A percentile compares a stretch with the other conserved stretches of the same genome.
Evolutionary conservation across 2,329 filamentous ascomycete genomes (phyloP).

Genomic region (Beauveria australis): DNA sequence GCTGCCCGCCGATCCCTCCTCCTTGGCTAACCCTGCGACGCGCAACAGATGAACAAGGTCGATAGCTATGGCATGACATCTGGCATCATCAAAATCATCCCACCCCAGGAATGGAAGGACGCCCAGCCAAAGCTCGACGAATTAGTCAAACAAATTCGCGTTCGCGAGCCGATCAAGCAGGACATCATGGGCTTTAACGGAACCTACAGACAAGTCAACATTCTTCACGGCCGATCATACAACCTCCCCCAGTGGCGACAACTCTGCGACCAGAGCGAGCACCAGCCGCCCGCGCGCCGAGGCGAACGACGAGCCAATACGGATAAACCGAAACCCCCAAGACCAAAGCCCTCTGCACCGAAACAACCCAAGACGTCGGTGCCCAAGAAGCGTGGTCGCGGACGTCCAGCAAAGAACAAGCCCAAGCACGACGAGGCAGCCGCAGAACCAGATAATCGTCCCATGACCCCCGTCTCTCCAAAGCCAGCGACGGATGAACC

Average conservation of each 20-base stretch:
- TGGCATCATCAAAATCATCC: slow-evolving; percentile 92
- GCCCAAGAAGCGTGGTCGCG: slow-evolving; percentile 32
- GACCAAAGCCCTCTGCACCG: slow-evolving; percentile 28
- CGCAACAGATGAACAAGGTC: slow-evolving; percentile 62
- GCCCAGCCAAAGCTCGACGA: slow-evolving; percentile 72
- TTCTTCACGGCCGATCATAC: slow-evolving; percentile 91
- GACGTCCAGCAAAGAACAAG: slow-evolving; percentile 30
- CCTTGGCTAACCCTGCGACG: slow-evolving; percentile 8
- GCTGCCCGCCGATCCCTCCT: neutral
- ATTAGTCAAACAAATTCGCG: slow-evolving; percentile 80
- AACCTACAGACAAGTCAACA: slow-evolving; percentile 93
- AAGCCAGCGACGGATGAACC: slow-evolving; percentile 28
- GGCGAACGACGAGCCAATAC: slow-evolving; percentile 67
- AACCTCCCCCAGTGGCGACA: slow-evolving; percentile 95
- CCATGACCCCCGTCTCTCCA: slow-evolving; percentile 52
- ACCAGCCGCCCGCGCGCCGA: slow-evolving; percentile 86
- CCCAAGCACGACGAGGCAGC: slow-evolving; percentile 23
- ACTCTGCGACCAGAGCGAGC: slow-evolving; percentile 87
- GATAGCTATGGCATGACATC: slow-evolving; percentile 96
- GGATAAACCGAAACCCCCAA: slow-evolving; percentile 40
- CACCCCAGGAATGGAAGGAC: slow-evolving; percentile 87
- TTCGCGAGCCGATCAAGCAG: slow-evolving; percentile 96
- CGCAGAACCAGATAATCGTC: slow-evolving; percentile 36
- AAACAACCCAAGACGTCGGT: slow-evolving; percentile 25
- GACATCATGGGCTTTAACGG: slow-evolving; percentile 95